A percentile compares a stretch with the other conserved stretches of the same genome.
These are phyloP conservation scores for Alternaria dauci DNA, from an alignment of 2,329 filamentous ascomycete genomes.

Conservation along the genomic window DNA sequence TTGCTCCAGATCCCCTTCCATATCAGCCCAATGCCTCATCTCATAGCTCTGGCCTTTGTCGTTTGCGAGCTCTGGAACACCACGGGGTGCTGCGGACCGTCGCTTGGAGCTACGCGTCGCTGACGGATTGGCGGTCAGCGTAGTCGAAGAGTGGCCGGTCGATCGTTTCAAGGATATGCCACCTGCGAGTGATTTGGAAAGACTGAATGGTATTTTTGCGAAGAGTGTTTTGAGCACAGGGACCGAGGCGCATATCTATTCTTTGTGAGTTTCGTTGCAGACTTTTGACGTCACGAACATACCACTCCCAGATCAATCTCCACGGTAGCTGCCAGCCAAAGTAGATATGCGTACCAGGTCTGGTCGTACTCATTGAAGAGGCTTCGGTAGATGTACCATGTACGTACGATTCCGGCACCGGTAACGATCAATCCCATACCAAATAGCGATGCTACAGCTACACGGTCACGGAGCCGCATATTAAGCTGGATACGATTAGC, in stretches of 20 bases:
- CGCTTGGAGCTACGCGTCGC: slow-evolving; percentile 20
- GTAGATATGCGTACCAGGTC: slow-evolving; percentile 56
- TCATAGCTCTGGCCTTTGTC: slow-evolving; percentile 33
- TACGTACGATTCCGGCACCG: slow-evolving; percentile 54
- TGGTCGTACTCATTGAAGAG: slow-evolving; percentile 54
- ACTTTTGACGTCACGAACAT: slow-evolving; percentile 23
- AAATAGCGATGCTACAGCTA: slow-evolving; percentile 52
- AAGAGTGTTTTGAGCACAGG: slow-evolving; percentile 44
- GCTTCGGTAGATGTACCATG: slow-evolving; percentile 55
- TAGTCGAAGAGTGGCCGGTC: slow-evolving; percentile 6
- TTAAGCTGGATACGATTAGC: slow-evolving; percentile 36
- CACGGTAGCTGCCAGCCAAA: slow-evolving; percentile 58
- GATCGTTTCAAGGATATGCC: slow-evolving; percentile 24
- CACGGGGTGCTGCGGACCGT: slow-evolving; percentile 21
- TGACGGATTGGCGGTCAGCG: slow-evolving; percentile 15
- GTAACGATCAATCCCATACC: slow-evolving; percentile 55
- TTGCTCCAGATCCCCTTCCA: slow-evolving; percentile 9
- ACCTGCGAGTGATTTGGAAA: slow-evolving; percentile 27
- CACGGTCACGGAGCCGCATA: slow-evolving; percentile 53
- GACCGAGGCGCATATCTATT: slow-evolving; percentile 42
- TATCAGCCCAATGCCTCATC: slow-evolving; percentile 34
- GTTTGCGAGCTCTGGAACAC: slow-evolving; percentile 20
- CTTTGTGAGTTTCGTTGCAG: not conserved
- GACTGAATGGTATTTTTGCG: slow-evolving; percentile 35
- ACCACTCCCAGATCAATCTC: slow-evolving; percentile 59